Evolutionary conservation across 208 protist genomes (phyloP).

Genomic region (Polymyxa betae): DNA sequence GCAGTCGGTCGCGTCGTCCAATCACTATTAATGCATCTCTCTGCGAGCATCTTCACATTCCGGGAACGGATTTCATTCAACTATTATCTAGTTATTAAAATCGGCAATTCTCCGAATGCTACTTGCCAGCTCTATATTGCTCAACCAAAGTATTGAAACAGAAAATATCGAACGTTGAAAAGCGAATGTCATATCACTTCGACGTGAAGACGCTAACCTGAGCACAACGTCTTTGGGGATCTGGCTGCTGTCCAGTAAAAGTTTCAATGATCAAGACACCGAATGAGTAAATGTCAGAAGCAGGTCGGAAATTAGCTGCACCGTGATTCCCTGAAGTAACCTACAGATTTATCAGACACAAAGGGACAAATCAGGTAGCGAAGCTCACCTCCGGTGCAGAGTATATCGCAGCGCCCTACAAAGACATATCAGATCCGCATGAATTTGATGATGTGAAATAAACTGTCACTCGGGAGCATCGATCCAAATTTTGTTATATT

Average conservation of each 20-base stretch:
- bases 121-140: too few relatives aligned
- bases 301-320: not conserved
- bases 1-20: not conserved
- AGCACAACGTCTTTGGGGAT: not conserved
- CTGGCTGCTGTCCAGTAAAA: conserved; percentile 39
- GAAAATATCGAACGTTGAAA: too few relatives aligned
- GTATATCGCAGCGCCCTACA: not conserved
- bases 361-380: not conserved
- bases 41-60: not conserved
- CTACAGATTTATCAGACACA: not conserved
- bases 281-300: conserved; percentile 40
- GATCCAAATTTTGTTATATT: too few relatives aligned
- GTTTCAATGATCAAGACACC: not conserved
- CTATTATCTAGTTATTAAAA: too few relatives aligned
- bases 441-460: too few relatives aligned
- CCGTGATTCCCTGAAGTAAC: not conserved
- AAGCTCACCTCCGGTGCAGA: not conserved
- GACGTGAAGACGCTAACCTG: too few relatives aligned
- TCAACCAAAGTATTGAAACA: too few relatives aligned
- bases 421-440: too few relatives aligned
- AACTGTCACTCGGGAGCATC: too few relatives aligned
- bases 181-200: too few relatives aligned
- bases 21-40: not conserved
- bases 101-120: too few relatives aligned
- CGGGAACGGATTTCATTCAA: not conserved